These are phyloP conservation scores for Ceratocystis smalleyi DNA, from an alignment of 2,329 filamentous ascomycete genomes.

Conservation along the genomic window DNA sequence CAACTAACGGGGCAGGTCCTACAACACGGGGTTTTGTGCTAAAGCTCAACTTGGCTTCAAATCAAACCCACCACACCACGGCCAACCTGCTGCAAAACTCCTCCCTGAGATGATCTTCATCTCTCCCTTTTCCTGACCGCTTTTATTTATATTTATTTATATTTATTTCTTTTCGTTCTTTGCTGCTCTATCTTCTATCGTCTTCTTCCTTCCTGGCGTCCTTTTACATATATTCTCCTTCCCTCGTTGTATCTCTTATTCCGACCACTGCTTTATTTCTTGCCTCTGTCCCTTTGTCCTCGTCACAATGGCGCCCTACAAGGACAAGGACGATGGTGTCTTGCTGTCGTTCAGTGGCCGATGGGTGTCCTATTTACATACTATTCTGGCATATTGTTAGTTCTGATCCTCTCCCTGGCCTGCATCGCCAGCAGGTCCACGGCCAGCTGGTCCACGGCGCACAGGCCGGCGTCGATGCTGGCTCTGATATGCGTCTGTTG, in stretches of 20 bases:
- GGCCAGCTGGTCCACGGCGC: background rate
- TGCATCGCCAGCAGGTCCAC: background rate
- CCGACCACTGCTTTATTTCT: background rate
- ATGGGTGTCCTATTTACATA: constrained; percentile 86
- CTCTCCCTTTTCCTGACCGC: constrained; percentile 5
- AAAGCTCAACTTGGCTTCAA: constrained; percentile 3
- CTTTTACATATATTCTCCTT: background rate
- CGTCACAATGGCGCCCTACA: constrained; percentile 36
- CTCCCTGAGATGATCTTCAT: background rate
- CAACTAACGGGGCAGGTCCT: background rate
- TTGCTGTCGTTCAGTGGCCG: constrained; percentile 59
- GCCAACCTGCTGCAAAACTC: background rate
- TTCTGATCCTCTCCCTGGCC: constrained; percentile 17
- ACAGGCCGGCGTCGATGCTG: background rate
- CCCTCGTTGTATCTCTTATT: background rate
- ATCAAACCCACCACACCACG: background rate
- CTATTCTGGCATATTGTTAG: constrained; percentile 63
- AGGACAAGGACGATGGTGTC: constrained; percentile 48
- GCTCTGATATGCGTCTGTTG: background rate
- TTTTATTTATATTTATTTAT: constrained; percentile 8
- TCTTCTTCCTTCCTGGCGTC: background rate
- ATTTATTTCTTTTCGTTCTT: constrained; percentile 13
- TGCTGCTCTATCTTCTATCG: background rate
- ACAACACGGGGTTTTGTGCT: background rate
- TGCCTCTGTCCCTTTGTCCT: background rate